These are phyloP conservation scores for Ambrosia trifida DNA, from an alignment of 129 eudicot species.

Conservation along the genomic window DNA sequence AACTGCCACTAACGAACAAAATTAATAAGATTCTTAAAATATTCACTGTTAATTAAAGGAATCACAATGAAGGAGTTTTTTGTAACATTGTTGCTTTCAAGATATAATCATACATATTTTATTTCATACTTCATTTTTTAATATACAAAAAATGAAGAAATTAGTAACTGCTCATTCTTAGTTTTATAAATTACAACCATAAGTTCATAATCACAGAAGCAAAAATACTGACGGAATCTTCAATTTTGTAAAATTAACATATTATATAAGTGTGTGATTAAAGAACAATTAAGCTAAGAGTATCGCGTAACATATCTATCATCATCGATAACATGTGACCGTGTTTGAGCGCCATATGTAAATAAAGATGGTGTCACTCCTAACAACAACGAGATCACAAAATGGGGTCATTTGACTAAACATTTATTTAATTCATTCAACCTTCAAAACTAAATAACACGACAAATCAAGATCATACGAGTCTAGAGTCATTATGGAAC, in stretches of 20 bases:
- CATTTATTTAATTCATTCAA: neutral
- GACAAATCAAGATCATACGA: constrained; percentile 3
- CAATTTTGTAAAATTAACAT: neutral
- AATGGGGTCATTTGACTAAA: neutral
- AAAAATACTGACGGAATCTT: constrained; percentile 12
- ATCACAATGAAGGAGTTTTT: constrained; percentile 26
- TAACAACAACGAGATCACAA: neutral
- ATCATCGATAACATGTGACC: neutral
- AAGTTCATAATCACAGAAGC: neutral
- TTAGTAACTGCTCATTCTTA: constrained; percentile 17
- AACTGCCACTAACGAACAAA: constrained; percentile 30
- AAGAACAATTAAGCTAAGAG: too few species aligned
- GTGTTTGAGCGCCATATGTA: neutral
- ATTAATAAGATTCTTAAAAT: constrained; percentile 26
- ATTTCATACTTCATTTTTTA: neutral
- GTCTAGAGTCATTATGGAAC: neutral
- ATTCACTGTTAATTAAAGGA: constrained; percentile 1
- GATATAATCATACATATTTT: neutral
- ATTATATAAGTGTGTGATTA: neutral
- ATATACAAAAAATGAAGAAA: too few species aligned
- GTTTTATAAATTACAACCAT: neutral
- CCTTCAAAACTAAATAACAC: neutral
- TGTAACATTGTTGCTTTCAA: constrained; percentile 18
- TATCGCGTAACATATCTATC: too few species aligned
- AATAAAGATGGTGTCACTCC: neutral